Evolutionary conservation across 352 stramenopile species (phyloP).

Genomic region (Pythium periplocum): DNA sequence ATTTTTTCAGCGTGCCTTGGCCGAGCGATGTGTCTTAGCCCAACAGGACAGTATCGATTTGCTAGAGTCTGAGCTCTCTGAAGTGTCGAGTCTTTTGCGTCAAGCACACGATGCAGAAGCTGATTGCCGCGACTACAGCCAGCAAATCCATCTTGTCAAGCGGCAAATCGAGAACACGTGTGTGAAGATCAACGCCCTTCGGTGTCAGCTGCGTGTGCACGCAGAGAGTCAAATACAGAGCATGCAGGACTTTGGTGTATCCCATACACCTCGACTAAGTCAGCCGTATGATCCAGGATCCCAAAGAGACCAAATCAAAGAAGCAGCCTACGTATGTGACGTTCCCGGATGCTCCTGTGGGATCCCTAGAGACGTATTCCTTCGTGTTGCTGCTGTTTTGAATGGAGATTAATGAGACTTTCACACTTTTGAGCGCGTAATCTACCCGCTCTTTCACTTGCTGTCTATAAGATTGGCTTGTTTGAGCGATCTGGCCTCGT

Average conservation of each 20-base stretch:
- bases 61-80: slow-evolving; percentile 32
- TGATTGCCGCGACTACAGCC: slow-evolving; percentile 21
- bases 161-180: slow-evolving; percentile 46
- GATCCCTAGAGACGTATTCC: slow-evolving; percentile 56
- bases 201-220: slow-evolving; percentile 5
- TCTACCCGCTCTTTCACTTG: too few species aligned
- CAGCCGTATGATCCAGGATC: too few species aligned
- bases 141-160: slow-evolving; percentile 35
- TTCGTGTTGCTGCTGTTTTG: slow-evolving; percentile 34
- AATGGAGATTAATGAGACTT: slow-evolving; percentile 36
- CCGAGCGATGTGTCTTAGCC: slow-evolving; percentile 26
- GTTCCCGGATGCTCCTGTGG: slow-evolving; percentile 43
- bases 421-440: neutral
- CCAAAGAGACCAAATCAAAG: too few species aligned
- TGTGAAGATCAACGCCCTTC: slow-evolving; percentile 40
- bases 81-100: slow-evolving; percentile 22
- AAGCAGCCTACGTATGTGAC: slow-evolving; percentile 37
- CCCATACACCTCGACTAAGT: too few species aligned
- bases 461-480: too few species aligned
- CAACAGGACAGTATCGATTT: slow-evolving; percentile 32
- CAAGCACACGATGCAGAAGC: slow-evolving; percentile 33
- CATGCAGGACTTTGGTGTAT: neutral
- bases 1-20: slow-evolving; percentile 17
- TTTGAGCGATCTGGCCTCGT: too few species aligned
- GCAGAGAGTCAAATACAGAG: neutral